Evolutionary conservation across 495 filamentous ascomycete genomes (phyloP), one percentile per base, ranked within the genome.

Genomic region (Neurospora africana): DNA sequence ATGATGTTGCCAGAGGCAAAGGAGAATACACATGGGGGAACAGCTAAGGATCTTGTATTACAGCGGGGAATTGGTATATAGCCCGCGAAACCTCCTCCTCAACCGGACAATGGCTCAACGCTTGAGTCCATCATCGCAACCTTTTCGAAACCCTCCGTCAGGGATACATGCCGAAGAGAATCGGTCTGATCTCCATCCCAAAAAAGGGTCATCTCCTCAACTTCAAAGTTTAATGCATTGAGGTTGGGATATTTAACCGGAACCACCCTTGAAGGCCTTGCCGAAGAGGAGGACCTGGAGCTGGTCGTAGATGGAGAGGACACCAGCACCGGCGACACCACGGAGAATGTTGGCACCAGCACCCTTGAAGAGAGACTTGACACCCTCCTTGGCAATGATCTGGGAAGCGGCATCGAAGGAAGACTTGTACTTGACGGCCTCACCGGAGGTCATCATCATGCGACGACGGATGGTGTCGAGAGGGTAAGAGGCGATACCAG

Each of bases 321-420:
- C 95, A 98, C 95, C 95, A 86, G 95, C 95, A 93, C 95, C 95
- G 82, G 95, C 95, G 80, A 99, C 95, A 97, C 95, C 95, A 97
- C 95, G 95, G 87, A 99, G 96, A 84, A 99, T 99, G 91, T 99
- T 99, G 87, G 95, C 95, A 92, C 96, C 95, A 81, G 95, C 95
- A 93, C 95, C 95, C 92, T 99, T 99, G 93, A 99, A 99, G 84
- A 99, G 94, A 78, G 95, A 99, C 85, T 87, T 89, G 84, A 93
- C 88, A 89, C 95, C 95, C 88, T 98, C 96, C 84, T 92, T 91
- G 86, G 93, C 94, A 81, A 98, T 83, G 84, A 99, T 99, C 90
- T 98, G 92, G 84, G 88, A 87, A 85, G 87, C 93, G 82, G 95
- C 95, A 87, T 99, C 95, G 77, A 97, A 76, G 79, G 95, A 97